Evolutionary conservation across 2,329 filamentous ascomycete species (phyloP).

Genomic region (Eutypella sp.): DNA sequence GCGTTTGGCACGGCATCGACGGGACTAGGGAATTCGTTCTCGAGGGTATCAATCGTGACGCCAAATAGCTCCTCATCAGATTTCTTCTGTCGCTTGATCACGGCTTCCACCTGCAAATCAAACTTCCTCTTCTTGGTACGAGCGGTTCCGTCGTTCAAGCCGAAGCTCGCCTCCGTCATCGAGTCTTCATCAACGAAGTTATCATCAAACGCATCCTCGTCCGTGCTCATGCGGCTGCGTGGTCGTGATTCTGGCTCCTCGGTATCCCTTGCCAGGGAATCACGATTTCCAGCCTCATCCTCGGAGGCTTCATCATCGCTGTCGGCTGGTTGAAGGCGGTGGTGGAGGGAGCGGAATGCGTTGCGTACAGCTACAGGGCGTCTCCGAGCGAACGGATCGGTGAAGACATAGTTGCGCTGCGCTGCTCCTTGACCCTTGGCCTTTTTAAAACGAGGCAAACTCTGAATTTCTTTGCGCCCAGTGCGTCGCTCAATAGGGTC

Average conservation of each 20-base stretch:
- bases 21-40: slow-evolving; percentile 42
- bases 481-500: slow-evolving; percentile 59
- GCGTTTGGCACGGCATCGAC: slow-evolving; percentile 45
- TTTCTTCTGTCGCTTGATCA: slow-evolving; percentile 77
- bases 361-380: slow-evolving; percentile 54
- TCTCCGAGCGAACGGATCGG: slow-evolving; percentile 61
- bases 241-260: slow-evolving; percentile 82
- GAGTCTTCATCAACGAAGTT: slow-evolving; percentile 57
- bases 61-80: slow-evolving; percentile 74
- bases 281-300: slow-evolving; percentile 62
- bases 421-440: slow-evolving; percentile 52
- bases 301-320: slow-evolving; percentile 80
- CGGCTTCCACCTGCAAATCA: slow-evolving; percentile 61
- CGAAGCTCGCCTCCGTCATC: slow-evolving; percentile 68
- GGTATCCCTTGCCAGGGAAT: slow-evolving; percentile 65
- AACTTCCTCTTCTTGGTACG: slow-evolving; percentile 69
- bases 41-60: slow-evolving; percentile 51
- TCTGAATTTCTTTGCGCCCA: slow-evolving; percentile 53
- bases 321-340: slow-evolving; percentile 67
- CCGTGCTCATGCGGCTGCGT: slow-evolving; percentile 66
- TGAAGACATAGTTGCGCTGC: slow-evolving; percentile 57
- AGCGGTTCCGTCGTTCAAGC: slow-evolving; percentile 50
- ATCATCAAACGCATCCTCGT: slow-evolving; percentile 51
- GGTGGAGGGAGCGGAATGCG: slow-evolving; percentile 74
- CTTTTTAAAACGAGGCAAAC: slow-evolving; percentile 73